Conservation (phyloP, 176 grass and related monocot species). For the Oryza glaberrima region DNA sequence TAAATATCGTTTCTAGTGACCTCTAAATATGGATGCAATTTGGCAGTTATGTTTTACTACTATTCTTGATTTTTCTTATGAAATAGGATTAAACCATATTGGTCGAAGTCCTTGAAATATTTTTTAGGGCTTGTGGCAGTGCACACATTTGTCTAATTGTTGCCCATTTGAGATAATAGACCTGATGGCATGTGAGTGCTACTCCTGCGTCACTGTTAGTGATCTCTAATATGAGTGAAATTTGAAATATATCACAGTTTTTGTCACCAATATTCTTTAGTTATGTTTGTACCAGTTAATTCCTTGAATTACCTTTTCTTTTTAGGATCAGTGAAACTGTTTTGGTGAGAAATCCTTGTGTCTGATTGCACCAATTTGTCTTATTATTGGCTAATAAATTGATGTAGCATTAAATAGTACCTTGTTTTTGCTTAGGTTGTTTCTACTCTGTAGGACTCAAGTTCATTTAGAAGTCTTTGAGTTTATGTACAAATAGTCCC, state of each 20-base stretch:
- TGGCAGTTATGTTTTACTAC: background rate
- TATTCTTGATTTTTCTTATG: background rate
- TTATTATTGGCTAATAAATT: conserved; percentile 19
- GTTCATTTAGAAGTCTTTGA: conserved; percentile 14
- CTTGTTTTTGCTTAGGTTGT: conserved; percentile 20
- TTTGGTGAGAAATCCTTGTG: conserved; percentile 19
- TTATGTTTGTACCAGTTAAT: conserved; percentile 18
- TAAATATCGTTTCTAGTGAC: background rate
- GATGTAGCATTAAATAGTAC: conserved; percentile 7
- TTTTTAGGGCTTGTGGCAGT: background rate
- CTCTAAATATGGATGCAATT: background rate
- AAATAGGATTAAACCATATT: background rate
- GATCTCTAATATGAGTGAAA: conserved; percentile 6
- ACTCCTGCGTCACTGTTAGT: background rate
- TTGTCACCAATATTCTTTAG: background rate
- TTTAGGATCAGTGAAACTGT: background rate
- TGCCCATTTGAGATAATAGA: background rate
- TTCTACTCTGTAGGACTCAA: conserved; percentile 11
- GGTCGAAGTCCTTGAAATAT: background rate
- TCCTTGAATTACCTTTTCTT: background rate
- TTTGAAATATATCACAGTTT: background rate
- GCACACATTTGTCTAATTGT: background rate
- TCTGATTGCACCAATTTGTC: background rate
- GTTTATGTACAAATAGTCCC: background rate
- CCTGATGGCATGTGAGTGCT: conserved; percentile 7